A percentile compares a stretch with the other conserved stretches of the same genome.
Evolutionary conservation across 257 asterid species (phyloP).

Genomic region (Echites panduratus): DNA sequence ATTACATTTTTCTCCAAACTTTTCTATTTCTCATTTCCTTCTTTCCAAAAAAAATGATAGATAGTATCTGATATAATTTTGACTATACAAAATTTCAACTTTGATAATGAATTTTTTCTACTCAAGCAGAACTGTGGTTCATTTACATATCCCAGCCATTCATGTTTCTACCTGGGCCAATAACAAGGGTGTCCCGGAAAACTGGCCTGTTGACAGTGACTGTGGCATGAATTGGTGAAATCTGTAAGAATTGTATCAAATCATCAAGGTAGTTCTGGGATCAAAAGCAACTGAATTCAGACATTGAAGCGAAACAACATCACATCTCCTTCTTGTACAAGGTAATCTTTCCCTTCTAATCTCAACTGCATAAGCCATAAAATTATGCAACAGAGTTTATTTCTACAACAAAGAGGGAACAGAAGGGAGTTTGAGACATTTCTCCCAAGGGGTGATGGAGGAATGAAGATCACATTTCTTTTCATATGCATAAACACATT

Average conservation of each 20-base stretch:
- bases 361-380: slow-evolving; percentile 60
- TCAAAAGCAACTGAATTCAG: slow-evolving; percentile 24
- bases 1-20: not conserved
- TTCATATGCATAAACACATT: not conserved
- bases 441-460: not conserved
- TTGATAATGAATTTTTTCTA: slow-evolving; percentile 2
- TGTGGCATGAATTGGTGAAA: slow-evolving; percentile 2
- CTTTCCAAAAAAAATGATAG: not conserved
- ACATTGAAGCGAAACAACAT: slow-evolving; percentile 93
- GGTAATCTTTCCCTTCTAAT: slow-evolving; percentile 88
- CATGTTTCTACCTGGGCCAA: not conserved
- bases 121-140: slow-evolving; percentile 6
- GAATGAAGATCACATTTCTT: not conserved
- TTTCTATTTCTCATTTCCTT: not conserved
- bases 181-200: not conserved
- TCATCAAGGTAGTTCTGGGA: slow-evolving; percentile 10
- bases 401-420: not conserved
- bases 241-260: not conserved
- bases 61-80: not conserved
- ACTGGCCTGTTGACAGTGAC: not conserved
- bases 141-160: not conserved
- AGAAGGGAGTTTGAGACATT: not conserved
- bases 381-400: not conserved
- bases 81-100: not conserved
- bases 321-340: slow-evolving; percentile 93